Evolutionary conservation across 768 basidiomycete genomes (phyloP).

Genomic region (Serendipita sp.): DNA sequence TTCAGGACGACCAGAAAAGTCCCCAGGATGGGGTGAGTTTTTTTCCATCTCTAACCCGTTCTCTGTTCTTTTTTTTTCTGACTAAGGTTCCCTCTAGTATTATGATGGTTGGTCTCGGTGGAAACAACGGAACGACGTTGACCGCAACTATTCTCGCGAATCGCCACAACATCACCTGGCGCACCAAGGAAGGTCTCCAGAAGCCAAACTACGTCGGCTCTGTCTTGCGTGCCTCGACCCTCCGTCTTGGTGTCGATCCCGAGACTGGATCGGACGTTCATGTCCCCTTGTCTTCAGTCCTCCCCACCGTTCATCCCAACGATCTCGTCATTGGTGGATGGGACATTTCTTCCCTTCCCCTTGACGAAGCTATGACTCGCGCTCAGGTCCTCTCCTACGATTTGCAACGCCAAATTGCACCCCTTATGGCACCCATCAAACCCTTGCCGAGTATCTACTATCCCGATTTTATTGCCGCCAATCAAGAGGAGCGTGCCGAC

Average conservation of each 20-base stretch:
- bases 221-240: conserved; percentile 86
- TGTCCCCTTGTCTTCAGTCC: conserved; percentile 79
- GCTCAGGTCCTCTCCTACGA: conserved; percentile 92
- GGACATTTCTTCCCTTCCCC: conserved; percentile 77
- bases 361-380: conserved; percentile 89
- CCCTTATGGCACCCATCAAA: conserved; percentile 61
- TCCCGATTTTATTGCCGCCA: conserved; percentile 94
- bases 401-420: conserved; percentile 86
- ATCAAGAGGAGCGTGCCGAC: conserved; percentile 91
- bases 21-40: conserved; percentile 76
- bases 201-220: conserved; percentile 98
- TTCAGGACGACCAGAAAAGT: conserved; percentile 82
- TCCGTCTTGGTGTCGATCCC: conserved; percentile 75
- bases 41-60: conserved; percentile 5
- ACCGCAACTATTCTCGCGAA: conserved; percentile 93
- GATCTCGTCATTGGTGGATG: conserved; percentile 95
- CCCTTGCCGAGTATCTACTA: conserved; percentile 95
- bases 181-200: conserved; percentile 81
- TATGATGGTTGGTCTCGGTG: conserved; percentile 93
- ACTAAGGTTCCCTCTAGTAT: conserved; percentile 35
- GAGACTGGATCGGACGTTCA: conserved; percentile 74
- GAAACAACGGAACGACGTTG: conserved; percentile 93
- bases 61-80: conserved; percentile 7
- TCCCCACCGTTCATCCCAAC: conserved; percentile 97
- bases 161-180: conserved; percentile 85